Evolutionary conservation across 1,284 basidiomycete genomes (phyloP).

Genomic region (Puccinia coronata): DNA sequence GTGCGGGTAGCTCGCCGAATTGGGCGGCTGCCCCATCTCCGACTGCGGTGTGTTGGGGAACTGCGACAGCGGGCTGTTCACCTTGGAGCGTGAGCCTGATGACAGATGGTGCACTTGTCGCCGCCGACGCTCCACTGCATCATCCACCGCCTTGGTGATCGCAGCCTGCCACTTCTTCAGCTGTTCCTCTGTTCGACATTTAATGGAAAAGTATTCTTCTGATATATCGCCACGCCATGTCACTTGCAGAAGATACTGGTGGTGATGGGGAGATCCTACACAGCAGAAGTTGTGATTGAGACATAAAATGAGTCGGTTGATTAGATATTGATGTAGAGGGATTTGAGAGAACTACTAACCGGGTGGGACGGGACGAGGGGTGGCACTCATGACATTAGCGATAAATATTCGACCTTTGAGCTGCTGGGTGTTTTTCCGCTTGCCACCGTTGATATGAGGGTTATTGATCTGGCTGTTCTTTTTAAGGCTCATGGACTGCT

Average conservation of each 20-base stretch:
- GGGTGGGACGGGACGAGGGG: constrained; percentile 60
- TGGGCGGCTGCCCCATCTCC: constrained; percentile 40
- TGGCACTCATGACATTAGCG: constrained; percentile 85
- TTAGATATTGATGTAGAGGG: neutral
- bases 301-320: too few species aligned
- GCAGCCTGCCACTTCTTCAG: constrained; percentile 87
- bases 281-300: too few species aligned
- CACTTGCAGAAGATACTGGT: constrained; percentile 67
- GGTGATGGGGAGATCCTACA: constrained; percentile 47
- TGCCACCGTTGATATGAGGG: constrained; percentile 8
- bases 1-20: constrained; percentile 33
- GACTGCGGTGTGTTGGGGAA: constrained; percentile 48
- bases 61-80: constrained; percentile 43
- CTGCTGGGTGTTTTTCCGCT: constrained; percentile 72
- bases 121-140: constrained; percentile 52
- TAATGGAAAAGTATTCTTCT: constrained; percentile 85
- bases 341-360: constrained; percentile 14
- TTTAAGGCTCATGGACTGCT: constrained; percentile 44
- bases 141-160: constrained; percentile 81
- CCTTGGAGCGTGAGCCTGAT: constrained; percentile 42
- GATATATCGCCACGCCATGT: constrained; percentile 82
- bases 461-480: constrained; percentile 34
- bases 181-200: constrained; percentile 89
- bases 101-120: constrained; percentile 45
- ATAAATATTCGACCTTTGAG: constrained; percentile 97